Evolutionary conservation across 2,329 filamentous ascomycete genomes (phyloP).

Genomic region (Xylaria sp.): DNA sequence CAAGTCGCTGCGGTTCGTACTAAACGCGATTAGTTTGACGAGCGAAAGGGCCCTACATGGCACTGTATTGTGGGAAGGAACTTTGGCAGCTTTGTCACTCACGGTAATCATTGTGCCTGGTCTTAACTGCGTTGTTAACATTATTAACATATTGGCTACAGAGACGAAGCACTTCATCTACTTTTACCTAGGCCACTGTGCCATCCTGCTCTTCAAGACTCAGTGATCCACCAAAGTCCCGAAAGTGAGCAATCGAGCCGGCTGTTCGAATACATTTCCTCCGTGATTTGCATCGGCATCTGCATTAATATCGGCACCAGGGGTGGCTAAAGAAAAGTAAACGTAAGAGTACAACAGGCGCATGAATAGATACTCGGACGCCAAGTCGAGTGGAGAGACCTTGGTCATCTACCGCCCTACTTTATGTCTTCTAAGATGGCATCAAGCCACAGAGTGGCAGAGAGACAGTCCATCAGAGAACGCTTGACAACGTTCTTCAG

Average conservation of each 20-base stretch:
- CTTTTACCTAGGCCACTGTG: constrained; percentile 98
- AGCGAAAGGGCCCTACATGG: constrained; percentile 97
- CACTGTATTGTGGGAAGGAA: constrained; percentile 99
- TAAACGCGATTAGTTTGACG: constrained; percentile 77
- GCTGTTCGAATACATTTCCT: constrained; percentile 16
- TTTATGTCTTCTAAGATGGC: constrained; percentile 17
- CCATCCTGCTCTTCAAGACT: constrained; percentile 98
- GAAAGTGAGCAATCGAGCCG: constrained; percentile 9
- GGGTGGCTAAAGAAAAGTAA: constrained; percentile 21
- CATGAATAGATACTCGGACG: constrained; percentile 15
- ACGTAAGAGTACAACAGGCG: constrained; percentile 7
- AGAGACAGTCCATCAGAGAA: constrained; percentile 8
- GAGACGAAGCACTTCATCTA: constrained; percentile 99
- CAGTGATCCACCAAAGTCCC: constrained; percentile 66
- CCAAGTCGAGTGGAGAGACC: constrained; percentile 10
- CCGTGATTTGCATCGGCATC: constrained; percentile 11
- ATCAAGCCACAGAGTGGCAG: constrained; percentile 1
- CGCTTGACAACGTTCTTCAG: neutral
- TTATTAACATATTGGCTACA: constrained; percentile 53
- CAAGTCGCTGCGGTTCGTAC: neutral
- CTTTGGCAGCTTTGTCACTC: constrained; percentile 98
- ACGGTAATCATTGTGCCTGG: constrained; percentile 68
- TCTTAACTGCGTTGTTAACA: constrained; percentile 12
- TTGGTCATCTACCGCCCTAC: constrained; percentile 4
- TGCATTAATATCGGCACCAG: constrained; percentile 8